Percentiles rank a stretch among this genome's conserved stretches.
phyloP scores from a whole-genome alignment of 2,329 filamentous ascomycete genomes.

The Nemania serpens region DNA sequence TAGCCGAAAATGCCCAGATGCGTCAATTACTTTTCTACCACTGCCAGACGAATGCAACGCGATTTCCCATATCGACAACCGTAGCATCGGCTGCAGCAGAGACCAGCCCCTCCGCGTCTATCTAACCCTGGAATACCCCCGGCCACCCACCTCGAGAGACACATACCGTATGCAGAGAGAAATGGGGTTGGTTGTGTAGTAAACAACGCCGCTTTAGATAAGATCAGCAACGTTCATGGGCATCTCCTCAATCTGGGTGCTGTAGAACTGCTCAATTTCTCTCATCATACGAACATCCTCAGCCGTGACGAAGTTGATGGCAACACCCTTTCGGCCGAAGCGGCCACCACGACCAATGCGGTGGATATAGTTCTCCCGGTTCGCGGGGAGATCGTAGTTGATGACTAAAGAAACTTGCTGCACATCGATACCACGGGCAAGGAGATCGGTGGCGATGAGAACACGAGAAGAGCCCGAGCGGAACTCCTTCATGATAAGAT shows the following conservation, averaged over 20 bases:
- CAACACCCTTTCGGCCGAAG: conserved; percentile 99
- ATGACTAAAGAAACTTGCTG: conserved; percentile 99
- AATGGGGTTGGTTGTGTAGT: conserved; percentile 30
- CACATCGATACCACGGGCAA: conserved; percentile 99
- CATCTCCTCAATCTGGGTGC: conserved; percentile 99
- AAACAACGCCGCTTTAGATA: conserved; percentile 58
- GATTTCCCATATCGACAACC: conserved; percentile 30
- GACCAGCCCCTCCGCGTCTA: conserved; percentile 30
- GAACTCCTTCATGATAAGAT: conserved; percentile 99
- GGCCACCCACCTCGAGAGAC: conserved; percentile 34
- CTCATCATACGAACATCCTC: conserved; percentile 99
- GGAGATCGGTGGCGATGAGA: conserved; percentile 94
- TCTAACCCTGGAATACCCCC: conserved; percentile 37
- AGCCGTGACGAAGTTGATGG: conserved; percentile 99
- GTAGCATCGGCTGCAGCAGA: conserved; percentile 20
- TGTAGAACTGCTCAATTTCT: conserved; percentile 99
- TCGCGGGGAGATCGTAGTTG: conserved; percentile 99
- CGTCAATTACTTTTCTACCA: conserved; percentile 39
- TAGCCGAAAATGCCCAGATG: conserved; percentile 42
- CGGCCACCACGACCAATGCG: conserved; percentile 99
- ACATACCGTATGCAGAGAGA: conserved; percentile 36
- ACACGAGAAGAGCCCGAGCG: conserved; percentile 98
- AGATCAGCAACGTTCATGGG: conserved; percentile 88
- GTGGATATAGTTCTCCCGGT: conserved; percentile 99
- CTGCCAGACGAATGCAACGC: conserved; percentile 28